phyloP scores from a whole-genome alignment of 331 rosid genomes.

The Rosa hybrid region DNA sequence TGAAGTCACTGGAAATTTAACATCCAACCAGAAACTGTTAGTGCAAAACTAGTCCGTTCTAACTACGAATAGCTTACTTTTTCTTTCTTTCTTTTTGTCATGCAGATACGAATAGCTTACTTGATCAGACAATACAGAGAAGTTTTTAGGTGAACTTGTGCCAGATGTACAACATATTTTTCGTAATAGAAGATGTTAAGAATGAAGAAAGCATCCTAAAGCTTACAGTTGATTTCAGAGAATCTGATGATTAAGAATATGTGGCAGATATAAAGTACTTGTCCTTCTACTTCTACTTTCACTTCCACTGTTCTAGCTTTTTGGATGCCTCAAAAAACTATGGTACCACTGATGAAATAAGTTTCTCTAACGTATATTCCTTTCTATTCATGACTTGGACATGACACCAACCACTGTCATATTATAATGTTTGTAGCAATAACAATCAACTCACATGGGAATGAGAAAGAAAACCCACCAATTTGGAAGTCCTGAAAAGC shows the following conservation, averaged over 20 bases:
- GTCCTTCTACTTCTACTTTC: background rate
- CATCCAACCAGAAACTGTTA: background rate
- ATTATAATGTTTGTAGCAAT: background rate
- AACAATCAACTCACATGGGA: slow-evolving; percentile 1
- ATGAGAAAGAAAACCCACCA: background rate
- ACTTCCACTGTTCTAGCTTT: background rate
- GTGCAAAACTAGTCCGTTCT: background rate
- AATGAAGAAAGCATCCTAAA: background rate
- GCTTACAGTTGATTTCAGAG: background rate
- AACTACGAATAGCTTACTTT: background rate
- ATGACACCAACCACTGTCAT: background rate
- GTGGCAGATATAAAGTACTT: background rate
- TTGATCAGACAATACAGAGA: background rate
- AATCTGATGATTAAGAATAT: background rate
- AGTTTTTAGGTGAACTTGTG: background rate
- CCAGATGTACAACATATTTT: background rate
- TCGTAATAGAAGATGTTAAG: background rate
- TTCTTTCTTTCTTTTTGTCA: too few species aligned
- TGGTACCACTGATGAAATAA: slow-evolving; percentile 13
- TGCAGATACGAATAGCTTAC: background rate
- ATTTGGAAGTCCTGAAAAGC: background rate
- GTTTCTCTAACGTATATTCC: background rate
- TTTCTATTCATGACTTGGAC: background rate
- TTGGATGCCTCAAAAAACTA: slow-evolving; percentile 20
- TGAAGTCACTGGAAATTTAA: slow-evolving; percentile 71